A percentile compares a stretch with the other conserved stretches of the same genome.
phyloP scores from a whole-genome alignment of 176 grass and related monocot genomes.

The Secale cereale region DNA sequence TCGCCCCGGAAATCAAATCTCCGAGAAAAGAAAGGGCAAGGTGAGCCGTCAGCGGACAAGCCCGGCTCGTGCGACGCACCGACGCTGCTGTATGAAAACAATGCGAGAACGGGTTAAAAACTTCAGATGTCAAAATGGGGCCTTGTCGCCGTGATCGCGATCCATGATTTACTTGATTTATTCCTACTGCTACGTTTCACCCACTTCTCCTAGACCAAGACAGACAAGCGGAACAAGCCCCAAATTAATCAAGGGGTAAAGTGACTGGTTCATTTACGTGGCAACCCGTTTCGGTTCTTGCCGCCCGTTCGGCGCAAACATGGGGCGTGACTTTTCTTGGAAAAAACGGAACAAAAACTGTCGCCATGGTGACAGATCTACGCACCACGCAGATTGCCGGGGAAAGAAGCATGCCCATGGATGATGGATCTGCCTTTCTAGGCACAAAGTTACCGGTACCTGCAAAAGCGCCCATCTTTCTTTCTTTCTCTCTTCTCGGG shows the following conservation, averaged over 20 bases:
- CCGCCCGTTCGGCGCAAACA: slow-evolving; percentile 10
- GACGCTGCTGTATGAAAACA: not conserved
- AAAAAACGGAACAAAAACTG: not conserved
- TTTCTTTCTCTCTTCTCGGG: not conserved
- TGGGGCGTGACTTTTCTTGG: not conserved
- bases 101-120: not conserved
- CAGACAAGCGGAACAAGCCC: not conserved
- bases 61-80: not conserved
- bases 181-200: not conserved
- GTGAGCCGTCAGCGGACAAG: not conserved
- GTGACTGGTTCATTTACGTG: not conserved
- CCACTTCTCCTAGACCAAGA: not conserved
- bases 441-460: not conserved
- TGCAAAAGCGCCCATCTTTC: not conserved
- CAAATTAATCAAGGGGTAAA: not conserved
- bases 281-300: slow-evolving; percentile 20
- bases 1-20: not conserved
- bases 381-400: slow-evolving; percentile 11
- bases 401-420: not conserved
- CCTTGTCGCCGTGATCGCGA: not conserved
- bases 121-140: not conserved
- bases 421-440: not conserved
- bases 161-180: not conserved
- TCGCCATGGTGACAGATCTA: not conserved
- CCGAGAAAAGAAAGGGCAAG: not conserved